Evolutionary conservation across 2,329 filamentous ascomycete species (phyloP), one percentile per base, ranked within the genome.

Genomic region (Scedosporium aurantiacum): DNA sequence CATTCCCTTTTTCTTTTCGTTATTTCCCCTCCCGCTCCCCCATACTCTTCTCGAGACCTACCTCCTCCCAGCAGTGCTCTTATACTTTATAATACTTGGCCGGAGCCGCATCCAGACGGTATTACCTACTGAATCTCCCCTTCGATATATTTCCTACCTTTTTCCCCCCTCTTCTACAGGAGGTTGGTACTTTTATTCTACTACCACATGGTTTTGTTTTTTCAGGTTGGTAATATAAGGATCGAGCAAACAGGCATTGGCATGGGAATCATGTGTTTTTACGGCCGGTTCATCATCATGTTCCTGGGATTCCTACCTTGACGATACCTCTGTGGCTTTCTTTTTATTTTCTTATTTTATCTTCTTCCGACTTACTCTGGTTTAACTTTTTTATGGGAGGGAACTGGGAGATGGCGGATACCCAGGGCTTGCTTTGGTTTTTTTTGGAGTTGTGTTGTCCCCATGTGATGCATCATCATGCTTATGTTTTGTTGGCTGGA

Each of bases 391-490:
- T 62, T 60, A 56, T 52, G 45, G 60, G 60, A 57, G 55, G 58
- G 62, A 58, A 61, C 61, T 61, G 59, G 60, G 63, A 64, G 40
- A 61, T 59, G 62, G 41, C 56, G 58, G 61, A 63, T 60, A 60
- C 57, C 59, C 63, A 59, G 45, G 59, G 63, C 57, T 56, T 57
- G 58, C 56, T 61, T 63, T 60, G 59, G 32, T 52, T 63, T 56
- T 47, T 59, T 57, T 60, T 47, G 21, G 7, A 8, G n/a, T 16
- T 16, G 25, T 16, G 43, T 47, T 47, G 43, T 47, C 43, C 8
- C 6, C 18, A 14, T 21, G 16, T 16, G 18, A 3, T 21, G n/a
- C 43, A 21, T 47, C 16, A 21, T 47, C 16, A 18, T 21, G 43
- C 43, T 47, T 47, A 47, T 47, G 43, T 47, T 14, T 41, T 41